Conservation (phyloP, 2,329 filamentous ascomycete genomes). For the Pseudocercospora fuligena region DNA sequence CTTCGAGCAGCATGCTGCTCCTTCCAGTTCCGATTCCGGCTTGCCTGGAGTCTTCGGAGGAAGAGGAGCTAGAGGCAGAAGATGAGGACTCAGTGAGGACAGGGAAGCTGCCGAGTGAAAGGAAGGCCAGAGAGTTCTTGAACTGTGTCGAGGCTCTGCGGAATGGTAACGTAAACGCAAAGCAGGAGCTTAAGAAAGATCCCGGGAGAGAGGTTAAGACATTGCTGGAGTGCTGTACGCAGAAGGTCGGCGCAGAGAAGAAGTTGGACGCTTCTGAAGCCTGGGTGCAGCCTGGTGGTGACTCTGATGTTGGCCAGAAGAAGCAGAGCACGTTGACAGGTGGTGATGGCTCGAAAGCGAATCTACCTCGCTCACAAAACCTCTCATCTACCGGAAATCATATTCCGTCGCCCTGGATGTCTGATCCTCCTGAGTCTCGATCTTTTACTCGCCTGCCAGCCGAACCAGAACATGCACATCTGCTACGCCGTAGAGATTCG, state of each 20-base stretch:
- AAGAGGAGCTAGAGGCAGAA: conserved; percentile 34
- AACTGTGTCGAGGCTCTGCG: conserved; percentile 14
- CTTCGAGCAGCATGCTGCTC: neutral
- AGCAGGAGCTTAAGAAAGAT: conserved; percentile 40
- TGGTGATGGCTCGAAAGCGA: conserved; percentile 47
- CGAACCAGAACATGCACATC: too few relatives aligned
- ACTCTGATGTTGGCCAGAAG: conserved; percentile 47
- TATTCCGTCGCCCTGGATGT: neutral
- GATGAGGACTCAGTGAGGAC: conserved; percentile 47
- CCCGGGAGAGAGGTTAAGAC: conserved; percentile 48
- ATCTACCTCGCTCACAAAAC: neutral
- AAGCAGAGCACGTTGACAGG: conserved; percentile 51
- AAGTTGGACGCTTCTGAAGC: conserved; percentile 51
- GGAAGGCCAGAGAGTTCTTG: conserved; percentile 19
- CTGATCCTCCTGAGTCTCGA: conserved; percentile 6
- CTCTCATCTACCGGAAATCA: neutral
- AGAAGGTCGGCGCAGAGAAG: conserved; percentile 51
- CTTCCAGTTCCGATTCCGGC: neutral
- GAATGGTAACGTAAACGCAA: conserved; percentile 34
- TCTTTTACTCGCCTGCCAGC: conserved; percentile 2
- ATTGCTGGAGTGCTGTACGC: conserved; percentile 50
- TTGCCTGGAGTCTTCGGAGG: conserved; percentile 25
- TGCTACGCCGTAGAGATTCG: too few relatives aligned
- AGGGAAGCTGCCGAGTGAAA: conserved; percentile 29
- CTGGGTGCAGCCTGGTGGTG: conserved; percentile 50